These are phyloP conservation scores for Teunomyces lycoperdinae DNA, from an alignment of 805 yeast species.

Conservation along the genomic window DNA sequence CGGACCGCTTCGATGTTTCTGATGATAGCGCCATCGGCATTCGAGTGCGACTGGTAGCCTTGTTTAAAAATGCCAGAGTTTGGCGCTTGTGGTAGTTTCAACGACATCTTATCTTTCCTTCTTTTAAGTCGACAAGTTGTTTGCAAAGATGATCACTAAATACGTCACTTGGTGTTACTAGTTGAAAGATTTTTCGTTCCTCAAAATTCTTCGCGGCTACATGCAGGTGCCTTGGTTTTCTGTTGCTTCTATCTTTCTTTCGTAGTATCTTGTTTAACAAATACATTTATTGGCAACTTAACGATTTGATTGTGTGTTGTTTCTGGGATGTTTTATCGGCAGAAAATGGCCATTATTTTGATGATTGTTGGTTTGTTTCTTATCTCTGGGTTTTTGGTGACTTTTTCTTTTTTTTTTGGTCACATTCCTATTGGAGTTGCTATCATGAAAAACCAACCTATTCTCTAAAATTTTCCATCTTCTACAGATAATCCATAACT, in stretches of 20 bases:
- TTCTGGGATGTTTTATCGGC: neutral
- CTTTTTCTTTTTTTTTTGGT: neutral
- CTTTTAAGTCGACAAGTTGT: neutral
- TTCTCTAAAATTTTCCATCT: too few species aligned
- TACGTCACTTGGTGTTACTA: neutral
- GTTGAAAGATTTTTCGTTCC: neutral
- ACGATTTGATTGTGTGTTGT: neutral
- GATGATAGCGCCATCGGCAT: constrained; percentile 91
- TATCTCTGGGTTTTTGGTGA: neutral
- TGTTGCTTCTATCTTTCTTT: neutral
- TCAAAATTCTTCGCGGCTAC: neutral
- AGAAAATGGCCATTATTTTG: too few species aligned
- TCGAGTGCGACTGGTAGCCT: constrained; percentile 83
- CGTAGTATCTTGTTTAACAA: too few species aligned
- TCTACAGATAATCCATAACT: too few species aligned
- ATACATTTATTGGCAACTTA: too few species aligned
- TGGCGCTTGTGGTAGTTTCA: constrained; percentile 89
- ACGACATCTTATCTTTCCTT: constrained; percentile 55
- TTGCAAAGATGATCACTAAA: neutral
- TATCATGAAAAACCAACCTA: too few species aligned
- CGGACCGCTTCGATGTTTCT: constrained; percentile 93
- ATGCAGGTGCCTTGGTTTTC: neutral
- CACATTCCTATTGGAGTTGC: too few species aligned
- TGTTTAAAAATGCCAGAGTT: constrained; percentile 92
- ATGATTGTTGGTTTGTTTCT: neutral